phyloP scores from a whole-genome alignment of 148 eudicot genomes.

The Rhododendron ferrugineum region DNA sequence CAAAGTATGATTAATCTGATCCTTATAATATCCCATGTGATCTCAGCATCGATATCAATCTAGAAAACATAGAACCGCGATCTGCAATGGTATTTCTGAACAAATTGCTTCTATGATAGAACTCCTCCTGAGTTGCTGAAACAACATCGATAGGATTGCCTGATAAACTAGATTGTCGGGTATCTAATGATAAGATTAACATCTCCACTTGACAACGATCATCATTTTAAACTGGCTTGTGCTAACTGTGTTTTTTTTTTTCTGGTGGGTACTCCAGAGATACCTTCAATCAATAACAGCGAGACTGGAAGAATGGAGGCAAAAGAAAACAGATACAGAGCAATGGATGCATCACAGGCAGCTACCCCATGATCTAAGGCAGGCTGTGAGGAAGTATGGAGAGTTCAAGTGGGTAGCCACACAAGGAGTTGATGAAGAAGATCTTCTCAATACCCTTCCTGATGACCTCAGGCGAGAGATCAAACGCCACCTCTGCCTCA shows the following conservation, averaged over 20 bases:
- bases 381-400: constrained; percentile 55
- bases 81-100: neutral
- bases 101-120: neutral
- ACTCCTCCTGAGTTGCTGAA: neutral
- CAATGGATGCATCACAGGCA: constrained; percentile 89
- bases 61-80: neutral
- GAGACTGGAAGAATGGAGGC: constrained; percentile 78
- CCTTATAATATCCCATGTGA: neutral
- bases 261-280: constrained; percentile 28
- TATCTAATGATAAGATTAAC: neutral
- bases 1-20: neutral
- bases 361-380: constrained; percentile 54
- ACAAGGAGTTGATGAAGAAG: constrained; percentile 71
- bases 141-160: neutral
- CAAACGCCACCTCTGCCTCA: constrained; percentile 78
- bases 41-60: neutral
- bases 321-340: constrained; percentile 65
- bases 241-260: neutral
- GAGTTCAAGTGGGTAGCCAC: constrained; percentile 75
- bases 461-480: constrained; percentile 68
- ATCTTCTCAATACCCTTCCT: constrained; percentile 59
- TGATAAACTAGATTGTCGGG: neutral
- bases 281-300: constrained; percentile 73
- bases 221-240: neutral
- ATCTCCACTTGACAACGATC: neutral